phyloP scores from a whole-genome alignment of 108 stramenopile genomes.

The Cyclotella choctawhatcheeana region DNA sequence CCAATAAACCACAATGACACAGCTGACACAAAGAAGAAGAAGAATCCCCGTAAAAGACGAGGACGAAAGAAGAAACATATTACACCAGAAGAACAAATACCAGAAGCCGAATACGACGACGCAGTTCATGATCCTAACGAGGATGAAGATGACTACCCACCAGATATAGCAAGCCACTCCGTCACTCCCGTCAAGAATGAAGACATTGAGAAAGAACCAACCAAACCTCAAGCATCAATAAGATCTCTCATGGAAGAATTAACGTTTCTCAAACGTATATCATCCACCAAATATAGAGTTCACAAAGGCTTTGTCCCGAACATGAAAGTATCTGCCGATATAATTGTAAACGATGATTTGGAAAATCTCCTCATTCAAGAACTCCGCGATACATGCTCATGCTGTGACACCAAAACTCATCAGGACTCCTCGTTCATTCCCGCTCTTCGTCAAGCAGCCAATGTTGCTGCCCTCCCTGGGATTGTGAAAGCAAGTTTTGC shows the following conservation, averaged over 20 bases:
- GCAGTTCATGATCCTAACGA: constrained; percentile 28
- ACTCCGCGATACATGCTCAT: constrained; percentile 60
- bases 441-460: constrained; percentile 77
- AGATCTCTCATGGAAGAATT: constrained; percentile 66
- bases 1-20: background rate
- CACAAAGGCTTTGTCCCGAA: constrained; percentile 76
- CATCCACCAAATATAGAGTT: constrained; percentile 54
- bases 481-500: constrained; percentile 77
- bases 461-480: constrained; percentile 88
- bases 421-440: constrained; percentile 75
- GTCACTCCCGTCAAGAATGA: no score
- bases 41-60: background rate
- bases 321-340: constrained; percentile 72
- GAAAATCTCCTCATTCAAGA: constrained; percentile 70
- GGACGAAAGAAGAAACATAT: background rate
- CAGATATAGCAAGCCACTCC: background rate
- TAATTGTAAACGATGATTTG: constrained; percentile 70
- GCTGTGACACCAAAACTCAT: constrained; percentile 16
- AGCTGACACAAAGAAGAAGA: background rate
- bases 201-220: constrained; percentile 7
- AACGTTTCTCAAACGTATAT: constrained; percentile 52
- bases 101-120: no score
- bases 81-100: background rate
- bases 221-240: background rate
- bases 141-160: constrained; percentile 49